Conservation (phyloP, 73 alveolate species). For the Paramecium caudatum region DNA sequence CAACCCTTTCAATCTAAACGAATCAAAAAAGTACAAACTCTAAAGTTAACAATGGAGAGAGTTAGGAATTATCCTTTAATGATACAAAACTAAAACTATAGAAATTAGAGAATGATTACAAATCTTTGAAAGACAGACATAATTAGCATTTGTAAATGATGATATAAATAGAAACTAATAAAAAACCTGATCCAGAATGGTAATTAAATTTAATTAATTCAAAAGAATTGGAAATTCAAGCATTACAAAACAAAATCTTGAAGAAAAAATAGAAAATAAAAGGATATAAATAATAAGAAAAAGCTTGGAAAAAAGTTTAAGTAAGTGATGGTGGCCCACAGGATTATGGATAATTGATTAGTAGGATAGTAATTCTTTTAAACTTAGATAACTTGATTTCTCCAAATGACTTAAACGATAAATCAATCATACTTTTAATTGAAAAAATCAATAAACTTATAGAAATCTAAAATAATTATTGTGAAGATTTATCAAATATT, state of each 20-base stretch:
- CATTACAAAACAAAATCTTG: background rate
- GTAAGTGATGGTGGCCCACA: background rate
- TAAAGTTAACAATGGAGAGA: too few species aligned
- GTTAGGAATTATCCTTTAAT: too few species aligned
- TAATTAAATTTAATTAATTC: background rate
- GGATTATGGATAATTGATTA: background rate
- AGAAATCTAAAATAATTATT: background rate
- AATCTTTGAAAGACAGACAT: background rate
- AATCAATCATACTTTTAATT: background rate
- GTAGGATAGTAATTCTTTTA: background rate
- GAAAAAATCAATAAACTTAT: conserved; percentile 13
- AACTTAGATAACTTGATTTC: background rate
- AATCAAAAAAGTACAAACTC: too few species aligned
- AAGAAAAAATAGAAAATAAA: background rate
- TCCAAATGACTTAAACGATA: background rate
- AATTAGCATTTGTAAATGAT: conserved; percentile 16
- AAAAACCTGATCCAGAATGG: background rate
- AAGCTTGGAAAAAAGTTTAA: conserved; percentile 25
- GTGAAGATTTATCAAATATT: conserved; percentile 11
- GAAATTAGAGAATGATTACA: background rate
- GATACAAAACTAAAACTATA: too few species aligned
- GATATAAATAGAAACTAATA: conserved; percentile 22
- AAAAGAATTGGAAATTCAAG: background rate
- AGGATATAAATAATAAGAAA: background rate
- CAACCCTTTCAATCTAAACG: too few species aligned